Conservation (phyloP, 1,139 yeast genomes). For the Nadsonia starkeyi-henricii region DNA sequence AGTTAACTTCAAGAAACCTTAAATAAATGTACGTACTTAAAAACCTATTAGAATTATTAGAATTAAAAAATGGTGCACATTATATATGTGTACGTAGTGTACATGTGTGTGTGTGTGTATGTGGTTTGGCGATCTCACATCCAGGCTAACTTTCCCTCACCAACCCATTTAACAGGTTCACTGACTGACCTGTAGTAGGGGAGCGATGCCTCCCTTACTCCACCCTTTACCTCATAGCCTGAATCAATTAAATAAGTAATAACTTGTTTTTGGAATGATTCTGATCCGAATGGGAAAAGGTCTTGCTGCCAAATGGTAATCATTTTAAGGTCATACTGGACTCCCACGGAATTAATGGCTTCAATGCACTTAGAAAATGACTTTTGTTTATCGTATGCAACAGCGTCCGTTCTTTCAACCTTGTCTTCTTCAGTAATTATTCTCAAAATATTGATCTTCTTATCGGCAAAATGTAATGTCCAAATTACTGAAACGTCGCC, state of each 20-base stretch:
- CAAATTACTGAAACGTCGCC: conserved; percentile 29
- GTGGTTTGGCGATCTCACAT: neutral
- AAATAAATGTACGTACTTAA: no score
- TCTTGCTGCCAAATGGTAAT: conserved; percentile 5
- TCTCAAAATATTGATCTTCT: conserved; percentile 23
- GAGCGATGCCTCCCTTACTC: neutral
- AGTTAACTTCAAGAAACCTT: no score
- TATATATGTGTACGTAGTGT: no score
- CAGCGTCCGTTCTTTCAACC: conserved; percentile 5
- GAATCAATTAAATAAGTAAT: neutral
- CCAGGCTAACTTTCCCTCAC: neutral
- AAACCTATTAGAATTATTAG: no score
- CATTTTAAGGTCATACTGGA: conserved; percentile 1
- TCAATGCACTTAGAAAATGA: neutral
- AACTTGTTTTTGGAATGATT: neutral
- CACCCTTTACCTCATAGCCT: neutral
- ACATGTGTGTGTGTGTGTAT: no score
- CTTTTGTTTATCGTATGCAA: neutral
- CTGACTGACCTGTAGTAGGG: neutral
- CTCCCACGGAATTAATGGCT: neutral
- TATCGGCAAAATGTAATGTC: conserved; percentile 33
- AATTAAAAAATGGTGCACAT: no score
- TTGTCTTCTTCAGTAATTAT: conserved; percentile 9
- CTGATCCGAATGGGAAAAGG: neutral
- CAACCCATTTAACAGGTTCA: neutral